These are phyloP conservation scores for Hemisphaericaspora xylanilytica DNA, from an alignment of 1,139 yeast species.

Conservation along the genomic window DNA sequence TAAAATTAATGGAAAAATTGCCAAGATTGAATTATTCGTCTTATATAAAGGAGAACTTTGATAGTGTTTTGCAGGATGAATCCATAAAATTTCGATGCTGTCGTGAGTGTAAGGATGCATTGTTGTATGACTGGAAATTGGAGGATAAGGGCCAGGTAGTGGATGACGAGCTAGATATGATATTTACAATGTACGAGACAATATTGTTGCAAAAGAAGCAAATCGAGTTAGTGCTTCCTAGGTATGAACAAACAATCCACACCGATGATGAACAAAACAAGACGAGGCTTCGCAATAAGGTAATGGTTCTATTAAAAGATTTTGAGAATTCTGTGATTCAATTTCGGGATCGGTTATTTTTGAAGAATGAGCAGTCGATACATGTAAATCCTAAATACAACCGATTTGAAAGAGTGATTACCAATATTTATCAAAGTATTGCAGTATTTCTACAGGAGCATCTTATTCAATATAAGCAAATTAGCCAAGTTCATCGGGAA, in stretches of 20 bases:
- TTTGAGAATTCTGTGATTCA: conserved; percentile 28
- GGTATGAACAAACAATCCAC: conserved; percentile 22
- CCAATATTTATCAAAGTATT: conserved; percentile 35
- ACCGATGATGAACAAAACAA: conserved; percentile 11
- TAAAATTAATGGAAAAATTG: conserved; percentile 43
- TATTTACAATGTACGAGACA: conserved; percentile 32
- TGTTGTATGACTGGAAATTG: conserved; percentile 59
- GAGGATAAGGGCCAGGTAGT: conserved; percentile 22
- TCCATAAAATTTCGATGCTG: conserved; percentile 51
- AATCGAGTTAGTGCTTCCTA: conserved; percentile 30
- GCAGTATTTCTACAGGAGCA: conserved; percentile 36
- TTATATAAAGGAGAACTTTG: conserved; percentile 22
- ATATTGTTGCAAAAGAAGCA: conserved; percentile 34
- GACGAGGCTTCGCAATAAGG: conserved; percentile 24
- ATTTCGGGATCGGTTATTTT: conserved; percentile 28
- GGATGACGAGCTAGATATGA: conserved; percentile 10
- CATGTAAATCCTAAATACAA: conserved; percentile 19
- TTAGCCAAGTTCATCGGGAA: conserved; percentile 26
- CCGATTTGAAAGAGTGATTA: conserved; percentile 21
- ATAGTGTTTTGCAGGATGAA: conserved; percentile 16
- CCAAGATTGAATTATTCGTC: conserved; percentile 38
- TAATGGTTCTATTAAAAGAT: conserved; percentile 33
- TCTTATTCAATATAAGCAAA: conserved; percentile 27
- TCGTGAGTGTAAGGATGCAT: conserved; percentile 58
- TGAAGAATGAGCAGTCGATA: conserved; percentile 13